phyloP scores from a whole-genome alignment of 2,329 filamentous ascomycete genomes.

The Aspergillus unguis region DNA sequence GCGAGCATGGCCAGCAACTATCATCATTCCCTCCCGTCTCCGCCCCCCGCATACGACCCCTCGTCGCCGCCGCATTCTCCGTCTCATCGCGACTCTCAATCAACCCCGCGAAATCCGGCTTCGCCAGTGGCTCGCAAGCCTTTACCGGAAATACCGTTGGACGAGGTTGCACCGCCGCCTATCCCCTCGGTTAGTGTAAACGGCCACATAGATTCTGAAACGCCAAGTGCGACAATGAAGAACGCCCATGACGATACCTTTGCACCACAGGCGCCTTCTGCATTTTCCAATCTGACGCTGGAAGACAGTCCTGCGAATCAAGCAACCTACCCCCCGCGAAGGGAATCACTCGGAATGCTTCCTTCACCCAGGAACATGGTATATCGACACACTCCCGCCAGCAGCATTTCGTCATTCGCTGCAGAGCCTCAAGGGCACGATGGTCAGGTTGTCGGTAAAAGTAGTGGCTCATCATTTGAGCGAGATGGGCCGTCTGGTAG shows the following conservation, averaged over 20 bases:
- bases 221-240: constrained; percentile 29
- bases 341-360: constrained; percentile 23
- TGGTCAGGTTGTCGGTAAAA: constrained; percentile 18
- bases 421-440: constrained; percentile 27
- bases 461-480: constrained; percentile 25
- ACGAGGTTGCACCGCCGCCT: constrained; percentile 25
- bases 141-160: constrained; percentile 16
- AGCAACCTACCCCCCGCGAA: constrained; percentile 22
- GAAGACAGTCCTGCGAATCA: constrained; percentile 18
- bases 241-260: constrained; percentile 22
- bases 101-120: constrained; percentile 22
- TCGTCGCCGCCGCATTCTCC: constrained; percentile 33
- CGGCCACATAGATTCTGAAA: constrained; percentile 23
- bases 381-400: constrained; percentile 31
- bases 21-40: constrained; percentile 36
- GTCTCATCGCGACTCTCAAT: constrained; percentile 17
- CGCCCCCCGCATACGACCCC: constrained; percentile 43
- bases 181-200: constrained; percentile 36
- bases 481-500: constrained; percentile 22
- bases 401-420: constrained; percentile 37
- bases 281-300: constrained; percentile 28
- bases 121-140: constrained; percentile 28
- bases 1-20: constrained; percentile 24
- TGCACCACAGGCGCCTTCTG: constrained; percentile 22
- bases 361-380: constrained; percentile 12